Conservation (phyloP, 805 yeast genomes). For the Kodamaea nitidulidarum region DNA sequence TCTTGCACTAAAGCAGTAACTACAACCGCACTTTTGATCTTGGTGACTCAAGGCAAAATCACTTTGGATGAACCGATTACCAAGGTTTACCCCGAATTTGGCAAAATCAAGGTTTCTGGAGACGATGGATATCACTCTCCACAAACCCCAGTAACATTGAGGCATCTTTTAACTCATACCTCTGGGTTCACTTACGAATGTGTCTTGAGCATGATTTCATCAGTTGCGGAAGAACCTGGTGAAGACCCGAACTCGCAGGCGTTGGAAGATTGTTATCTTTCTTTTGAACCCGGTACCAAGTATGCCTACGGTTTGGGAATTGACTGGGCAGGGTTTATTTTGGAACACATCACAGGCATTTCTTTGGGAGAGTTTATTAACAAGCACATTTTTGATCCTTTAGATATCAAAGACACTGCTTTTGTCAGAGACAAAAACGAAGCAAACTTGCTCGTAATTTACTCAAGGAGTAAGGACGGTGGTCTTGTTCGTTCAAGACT, state of each 20-base stretch:
- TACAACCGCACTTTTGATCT: constrained; percentile 30
- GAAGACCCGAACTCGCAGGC: constrained; percentile 7
- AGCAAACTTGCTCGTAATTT: constrained; percentile 4
- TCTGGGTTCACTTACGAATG: constrained; percentile 24
- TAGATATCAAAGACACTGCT: constrained; percentile 13
- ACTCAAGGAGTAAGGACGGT: constrained; percentile 1
- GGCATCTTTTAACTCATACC: constrained; percentile 29
- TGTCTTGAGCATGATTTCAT: neutral
- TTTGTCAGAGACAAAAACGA: constrained; percentile 5
- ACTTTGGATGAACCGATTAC: constrained; percentile 33
- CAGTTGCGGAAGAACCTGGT: constrained; percentile 3
- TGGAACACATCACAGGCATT: constrained; percentile 31
- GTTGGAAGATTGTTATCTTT: constrained; percentile 4
- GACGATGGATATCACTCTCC: constrained; percentile 21
- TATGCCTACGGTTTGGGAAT: constrained; percentile 36
- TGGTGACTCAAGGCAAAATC: constrained; percentile 29
- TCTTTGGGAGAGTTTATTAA: constrained; percentile 29
- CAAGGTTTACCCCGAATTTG: constrained; percentile 31
- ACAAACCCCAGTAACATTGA: constrained; percentile 20
- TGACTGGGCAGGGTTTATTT: constrained; percentile 38
- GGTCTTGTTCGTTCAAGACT: neutral
- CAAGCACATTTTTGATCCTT: constrained; percentile 29
- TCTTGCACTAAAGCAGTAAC: constrained; percentile 36
- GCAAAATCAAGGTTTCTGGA: constrained; percentile 19
- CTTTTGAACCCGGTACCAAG: constrained; percentile 35